These are phyloP conservation scores for Macrolepiota fuliginosa DNA, from an alignment of 768 basidiomycete genomes.

Conservation along the genomic window DNA sequence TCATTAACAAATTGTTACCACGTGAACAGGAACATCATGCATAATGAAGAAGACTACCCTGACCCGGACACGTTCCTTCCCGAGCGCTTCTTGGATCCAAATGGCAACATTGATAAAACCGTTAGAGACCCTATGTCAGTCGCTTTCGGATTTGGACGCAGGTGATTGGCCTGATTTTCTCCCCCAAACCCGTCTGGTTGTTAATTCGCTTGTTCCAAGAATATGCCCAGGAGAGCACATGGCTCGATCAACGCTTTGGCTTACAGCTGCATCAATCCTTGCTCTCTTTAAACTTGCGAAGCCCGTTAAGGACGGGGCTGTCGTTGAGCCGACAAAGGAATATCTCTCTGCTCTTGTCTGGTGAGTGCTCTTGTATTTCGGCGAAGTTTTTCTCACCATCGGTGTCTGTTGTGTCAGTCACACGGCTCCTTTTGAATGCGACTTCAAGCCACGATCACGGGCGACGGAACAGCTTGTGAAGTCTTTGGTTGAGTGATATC, in stretches of 20 bases:
- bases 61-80: constrained; percentile 40
- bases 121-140: constrained; percentile 33
- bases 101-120: constrained; percentile 29
- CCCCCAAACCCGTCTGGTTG: neutral
- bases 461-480: constrained; percentile 18
- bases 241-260: constrained; percentile 24
- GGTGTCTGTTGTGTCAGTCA: constrained; percentile 18
- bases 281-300: constrained; percentile 29
- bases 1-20: neutral
- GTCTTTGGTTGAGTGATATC: constrained; percentile 13
- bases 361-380: constrained; percentile 12
- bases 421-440: constrained; percentile 25
- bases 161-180: constrained; percentile 17
- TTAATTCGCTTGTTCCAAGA: constrained; percentile 17
- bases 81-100: constrained; percentile 39
- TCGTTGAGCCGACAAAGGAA: constrained; percentile 18
- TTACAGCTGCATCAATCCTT: constrained; percentile 29
- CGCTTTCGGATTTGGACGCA: constrained; percentile 39
- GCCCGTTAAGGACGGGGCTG: constrained; percentile 22
- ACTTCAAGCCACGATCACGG: constrained; percentile 25
- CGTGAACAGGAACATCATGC: neutral
- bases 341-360: constrained; percentile 20
- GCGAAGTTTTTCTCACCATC: neutral
- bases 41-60: constrained; percentile 6
- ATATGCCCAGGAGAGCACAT: constrained; percentile 36